Conservation (phyloP, 1,284 basidiomycete species). For the Paramarasmius palmivorus region DNA sequence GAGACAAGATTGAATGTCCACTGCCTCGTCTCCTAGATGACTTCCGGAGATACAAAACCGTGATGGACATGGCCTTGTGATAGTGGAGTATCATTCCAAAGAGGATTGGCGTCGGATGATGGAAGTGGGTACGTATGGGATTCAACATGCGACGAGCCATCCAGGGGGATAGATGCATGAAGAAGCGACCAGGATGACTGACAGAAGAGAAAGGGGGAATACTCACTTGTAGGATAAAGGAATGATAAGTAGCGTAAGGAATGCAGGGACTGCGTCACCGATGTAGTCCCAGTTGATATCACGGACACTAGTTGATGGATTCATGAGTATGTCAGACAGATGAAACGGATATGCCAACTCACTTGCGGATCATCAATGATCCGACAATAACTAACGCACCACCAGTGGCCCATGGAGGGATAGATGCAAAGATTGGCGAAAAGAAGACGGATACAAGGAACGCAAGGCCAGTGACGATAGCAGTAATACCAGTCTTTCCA, state of each 20-base stretch:
- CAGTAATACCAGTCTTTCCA: slow-evolving; percentile 86
- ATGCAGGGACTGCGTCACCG: slow-evolving; percentile 84
- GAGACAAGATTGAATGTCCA: neutral
- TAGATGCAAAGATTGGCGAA: slow-evolving; percentile 86
- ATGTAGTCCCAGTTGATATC: slow-evolving; percentile 91
- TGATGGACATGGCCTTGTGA: too few species aligned
- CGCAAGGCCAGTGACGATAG: slow-evolving; percentile 70
- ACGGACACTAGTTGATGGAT: slow-evolving; percentile 48
- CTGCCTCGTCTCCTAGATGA: neutral
- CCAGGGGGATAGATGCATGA: too few species aligned
- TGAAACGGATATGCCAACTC: slow-evolving; percentile 21
- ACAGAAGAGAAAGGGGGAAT: slow-evolving; percentile 6
- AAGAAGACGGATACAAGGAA: slow-evolving; percentile 92
- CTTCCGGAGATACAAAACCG: neutral
- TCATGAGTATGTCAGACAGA: neutral
- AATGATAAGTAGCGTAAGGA: slow-evolving; percentile 78
- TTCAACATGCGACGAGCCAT: too few species aligned
- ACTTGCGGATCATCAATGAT: slow-evolving; percentile 88
- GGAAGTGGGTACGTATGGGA: too few species aligned
- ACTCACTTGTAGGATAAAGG: slow-evolving; percentile 77
- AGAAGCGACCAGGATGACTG: neutral
- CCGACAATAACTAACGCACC: slow-evolving; percentile 87
- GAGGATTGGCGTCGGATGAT: neutral
- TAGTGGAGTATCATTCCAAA: too few species aligned
- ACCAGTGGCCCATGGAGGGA: slow-evolving; percentile 88